A percentile compares a stretch with the other conserved stretches of the same genome.
These are phyloP conservation scores for Penicillium sp. DNA, from an alignment of 2,329 filamentous ascomycete genomes.

Conservation along the genomic window DNA sequence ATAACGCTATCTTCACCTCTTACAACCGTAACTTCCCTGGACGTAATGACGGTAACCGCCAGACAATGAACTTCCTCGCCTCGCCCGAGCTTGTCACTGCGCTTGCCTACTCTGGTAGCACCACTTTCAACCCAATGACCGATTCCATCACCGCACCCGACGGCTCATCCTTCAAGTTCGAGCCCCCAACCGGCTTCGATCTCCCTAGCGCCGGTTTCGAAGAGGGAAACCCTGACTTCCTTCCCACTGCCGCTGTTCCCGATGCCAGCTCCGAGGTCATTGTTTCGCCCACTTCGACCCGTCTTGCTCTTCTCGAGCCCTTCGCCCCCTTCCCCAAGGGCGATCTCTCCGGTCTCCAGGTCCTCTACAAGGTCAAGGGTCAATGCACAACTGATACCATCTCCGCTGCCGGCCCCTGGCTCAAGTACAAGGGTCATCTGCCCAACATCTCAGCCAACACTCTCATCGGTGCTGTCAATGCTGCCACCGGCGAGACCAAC, in stretches of 20 bases:
- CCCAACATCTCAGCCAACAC: constrained; percentile 98
- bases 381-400: constrained; percentile 99
- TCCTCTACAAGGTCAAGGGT: constrained; percentile 93
- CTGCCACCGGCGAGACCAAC: constrained; percentile 89
- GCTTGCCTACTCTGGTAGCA: constrained; percentile 88
- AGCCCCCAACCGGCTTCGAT: constrained; percentile 65
- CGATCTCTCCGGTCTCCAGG: constrained; percentile 75
- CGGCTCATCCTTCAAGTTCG: constrained; percentile 82
- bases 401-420: constrained; percentile 92
- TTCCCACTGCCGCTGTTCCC: constrained; percentile 70
- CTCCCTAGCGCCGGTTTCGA: constrained; percentile 76
- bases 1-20: constrained; percentile 92
- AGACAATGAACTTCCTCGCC: constrained; percentile 98
- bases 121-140: constrained; percentile 94
- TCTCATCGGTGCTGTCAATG: constrained; percentile 91
- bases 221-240: constrained; percentile 72
- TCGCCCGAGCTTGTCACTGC: constrained; percentile 96
- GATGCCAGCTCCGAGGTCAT: constrained; percentile 71
- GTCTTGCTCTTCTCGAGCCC: constrained; percentile 86
- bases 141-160: constrained; percentile 79
- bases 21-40: constrained; percentile 99
- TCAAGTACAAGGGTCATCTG: constrained; percentile 99
- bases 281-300: constrained; percentile 83
- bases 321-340: constrained; percentile 78
- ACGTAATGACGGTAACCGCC: constrained; percentile 93